Conservation (phyloP, 1,284 basidiomycete species). For the Tilletia walkeri region DNA sequence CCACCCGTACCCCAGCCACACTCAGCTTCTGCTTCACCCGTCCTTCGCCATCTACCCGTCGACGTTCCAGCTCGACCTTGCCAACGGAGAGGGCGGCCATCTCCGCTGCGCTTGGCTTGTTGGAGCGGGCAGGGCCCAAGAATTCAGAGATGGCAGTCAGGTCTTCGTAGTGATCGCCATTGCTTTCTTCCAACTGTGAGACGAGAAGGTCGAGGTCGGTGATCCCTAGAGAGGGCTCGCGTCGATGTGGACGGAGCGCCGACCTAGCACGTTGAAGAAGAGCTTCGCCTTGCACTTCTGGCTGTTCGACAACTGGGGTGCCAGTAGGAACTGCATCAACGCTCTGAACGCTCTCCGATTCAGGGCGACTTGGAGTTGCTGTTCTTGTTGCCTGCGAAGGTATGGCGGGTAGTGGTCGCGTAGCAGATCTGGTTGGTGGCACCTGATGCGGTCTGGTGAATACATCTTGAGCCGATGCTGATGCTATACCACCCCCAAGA, state of each 20-base stretch:
- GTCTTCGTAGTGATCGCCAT: conserved; percentile 53
- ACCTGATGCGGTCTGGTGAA: too few relatives aligned
- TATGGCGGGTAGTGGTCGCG: background rate
- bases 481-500: too few relatives aligned
- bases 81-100: conserved; percentile 62
- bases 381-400: background rate
- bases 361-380: background rate
- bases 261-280: conserved; percentile 8
- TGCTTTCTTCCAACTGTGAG: conserved; percentile 31
- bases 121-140: conserved; percentile 62
- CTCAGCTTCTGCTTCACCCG: conserved; percentile 74
- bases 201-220: conserved; percentile 53
- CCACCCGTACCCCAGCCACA: conserved; percentile 70
- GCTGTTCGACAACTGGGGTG: background rate
- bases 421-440: background rate
- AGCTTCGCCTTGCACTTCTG: background rate
- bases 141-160: conserved; percentile 66
- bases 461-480: too few relatives aligned
- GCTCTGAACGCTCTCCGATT: background rate
- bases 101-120: conserved; percentile 51
- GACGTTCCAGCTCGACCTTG: conserved; percentile 66
- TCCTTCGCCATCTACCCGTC: conserved; percentile 69
- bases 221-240: conserved; percentile 28
- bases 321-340: too few relatives aligned
- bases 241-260: background rate